A percentile compares a stretch with the other conserved stretches of the same genome.
Evolutionary conservation across 2,329 filamentous ascomycete species (phyloP).

Genomic region (Cadophora gregata): DNA sequence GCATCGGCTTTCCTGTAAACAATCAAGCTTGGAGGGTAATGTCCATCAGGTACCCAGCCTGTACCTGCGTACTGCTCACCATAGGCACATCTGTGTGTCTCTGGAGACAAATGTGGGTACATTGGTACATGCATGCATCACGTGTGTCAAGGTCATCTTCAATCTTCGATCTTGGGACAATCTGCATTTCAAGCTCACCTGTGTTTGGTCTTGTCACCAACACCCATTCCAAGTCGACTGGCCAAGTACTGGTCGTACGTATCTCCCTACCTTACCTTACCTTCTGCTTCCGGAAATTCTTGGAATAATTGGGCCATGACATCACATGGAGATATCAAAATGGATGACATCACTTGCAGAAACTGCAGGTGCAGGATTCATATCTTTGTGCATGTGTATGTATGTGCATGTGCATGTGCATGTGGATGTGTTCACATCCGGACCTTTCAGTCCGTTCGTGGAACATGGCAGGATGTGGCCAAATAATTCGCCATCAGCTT

Average conservation of each 20-base stretch:
- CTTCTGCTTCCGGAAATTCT: neutral
- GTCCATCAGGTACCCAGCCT: too few species aligned
- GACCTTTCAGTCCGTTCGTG: constrained; percentile 10
- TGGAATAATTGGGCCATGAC: constrained; percentile 18
- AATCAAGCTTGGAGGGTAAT: neutral
- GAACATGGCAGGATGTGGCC: constrained; percentile 13
- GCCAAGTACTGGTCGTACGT: too few species aligned
- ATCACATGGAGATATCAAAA: constrained; percentile 3
- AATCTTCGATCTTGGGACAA: neutral
- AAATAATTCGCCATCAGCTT: constrained; percentile 15
- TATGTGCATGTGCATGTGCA: too few species aligned
- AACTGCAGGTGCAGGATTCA: too few species aligned
- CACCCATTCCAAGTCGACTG: neutral
- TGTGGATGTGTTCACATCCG: neutral
- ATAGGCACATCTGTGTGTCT: too few species aligned
- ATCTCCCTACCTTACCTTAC: neutral
- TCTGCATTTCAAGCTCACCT: neutral
- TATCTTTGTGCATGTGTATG: too few species aligned
- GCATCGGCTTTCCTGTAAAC: neutral
- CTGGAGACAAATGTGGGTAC: too few species aligned
- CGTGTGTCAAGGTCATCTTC: neutral
- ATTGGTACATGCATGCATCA: too few species aligned
- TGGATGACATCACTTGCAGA: constrained; percentile 26
- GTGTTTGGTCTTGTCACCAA: neutral
- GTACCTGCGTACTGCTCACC: too few species aligned